Evolutionary conservation across 768 basidiomycete species (phyloP).

Genomic region (Candolleomyces efflorescens): DNA sequence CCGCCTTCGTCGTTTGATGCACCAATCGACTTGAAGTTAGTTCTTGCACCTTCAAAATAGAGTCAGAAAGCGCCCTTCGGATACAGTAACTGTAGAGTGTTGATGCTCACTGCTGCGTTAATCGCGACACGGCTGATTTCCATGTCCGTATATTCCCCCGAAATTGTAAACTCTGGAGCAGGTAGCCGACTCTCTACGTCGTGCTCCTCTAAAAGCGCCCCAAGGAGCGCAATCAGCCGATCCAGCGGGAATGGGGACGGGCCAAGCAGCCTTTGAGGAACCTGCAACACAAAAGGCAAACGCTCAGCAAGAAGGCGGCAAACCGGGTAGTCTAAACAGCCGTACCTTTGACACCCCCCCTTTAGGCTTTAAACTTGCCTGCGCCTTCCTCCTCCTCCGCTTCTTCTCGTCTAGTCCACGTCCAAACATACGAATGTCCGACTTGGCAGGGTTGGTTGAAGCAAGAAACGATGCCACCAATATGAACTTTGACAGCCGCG

Average conservation of each 20-base stretch:
- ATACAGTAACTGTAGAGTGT: background rate
- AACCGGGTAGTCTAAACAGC: background rate
- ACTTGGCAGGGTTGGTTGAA: slow-evolving; percentile 78
- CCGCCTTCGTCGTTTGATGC: slow-evolving; percentile 56
- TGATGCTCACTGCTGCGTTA: slow-evolving; percentile 48
- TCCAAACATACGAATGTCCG: slow-evolving; percentile 81
- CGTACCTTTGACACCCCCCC: slow-evolving; percentile 44
- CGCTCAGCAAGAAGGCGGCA: background rate
- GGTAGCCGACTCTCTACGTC: slow-evolving; percentile 46
- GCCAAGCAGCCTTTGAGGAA: slow-evolving; percentile 75
- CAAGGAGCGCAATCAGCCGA: slow-evolving; percentile 74
- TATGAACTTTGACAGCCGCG: slow-evolving; percentile 70
- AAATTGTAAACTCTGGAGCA: slow-evolving; percentile 44
- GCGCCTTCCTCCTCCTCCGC: slow-evolving; percentile 43
- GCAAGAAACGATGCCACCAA: slow-evolving; percentile 76
- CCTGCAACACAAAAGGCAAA: slow-evolving; percentile 30
- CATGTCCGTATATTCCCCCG: slow-evolving; percentile 74
- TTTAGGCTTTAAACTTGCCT: slow-evolving; percentile 32
- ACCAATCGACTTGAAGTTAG: slow-evolving; percentile 61
- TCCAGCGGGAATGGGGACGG: slow-evolving; percentile 78
- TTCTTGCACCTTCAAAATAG: slow-evolving; percentile 52
- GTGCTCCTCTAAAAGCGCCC: slow-evolving; percentile 72
- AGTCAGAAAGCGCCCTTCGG: background rate
- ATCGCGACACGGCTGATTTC: slow-evolving; percentile 61
- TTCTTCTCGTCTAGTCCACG: slow-evolving; percentile 65